Percentiles rank a stretch among this genome's conserved stretches.
Evolutionary conservation across 495 filamentous ascomycete genomes (phyloP).

Genomic region (Podospora pseudoanserina): DNA sequence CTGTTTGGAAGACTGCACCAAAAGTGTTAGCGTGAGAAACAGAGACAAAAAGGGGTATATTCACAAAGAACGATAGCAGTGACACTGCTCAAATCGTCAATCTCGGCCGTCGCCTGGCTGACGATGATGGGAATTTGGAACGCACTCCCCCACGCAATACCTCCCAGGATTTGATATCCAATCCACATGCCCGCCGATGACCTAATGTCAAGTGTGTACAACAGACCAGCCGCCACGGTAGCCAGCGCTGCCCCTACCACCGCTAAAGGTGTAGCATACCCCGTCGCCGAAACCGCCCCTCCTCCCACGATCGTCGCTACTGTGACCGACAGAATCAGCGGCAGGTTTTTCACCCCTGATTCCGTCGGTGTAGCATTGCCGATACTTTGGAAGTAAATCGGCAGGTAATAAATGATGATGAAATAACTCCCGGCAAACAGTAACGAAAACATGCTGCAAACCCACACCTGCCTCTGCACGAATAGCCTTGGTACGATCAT

Average conservation of each 20-base stretch:
- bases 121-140: constrained; percentile 54
- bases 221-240: constrained; percentile 51
- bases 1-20: constrained; percentile 45
- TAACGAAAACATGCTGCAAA: constrained; percentile 35
- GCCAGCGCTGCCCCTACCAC: constrained; percentile 53
- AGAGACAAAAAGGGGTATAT: neutral
- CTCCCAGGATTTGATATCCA: constrained; percentile 57
- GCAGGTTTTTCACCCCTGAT: constrained; percentile 52
- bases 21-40: neutral
- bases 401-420: constrained; percentile 55
- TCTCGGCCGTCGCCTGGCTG: constrained; percentile 49
- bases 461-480: constrained; percentile 40
- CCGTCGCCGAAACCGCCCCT: constrained; percentile 40
- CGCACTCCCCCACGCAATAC: constrained; percentile 48
- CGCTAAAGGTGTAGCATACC: constrained; percentile 50
- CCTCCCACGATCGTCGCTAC: constrained; percentile 47
- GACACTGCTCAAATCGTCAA: constrained; percentile 31
- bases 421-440: constrained; percentile 46
- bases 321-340: constrained; percentile 51
- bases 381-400: constrained; percentile 61
- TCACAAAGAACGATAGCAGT: constrained; percentile 51
- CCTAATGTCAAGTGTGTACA: constrained; percentile 45
- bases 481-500: constrained; percentile 47
- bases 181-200: constrained; percentile 50
- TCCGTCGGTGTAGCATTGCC: constrained; percentile 41